Conservation (phyloP, 2,329 filamentous ascomycete genomes). For the Xylaria polymorpha region DNA sequence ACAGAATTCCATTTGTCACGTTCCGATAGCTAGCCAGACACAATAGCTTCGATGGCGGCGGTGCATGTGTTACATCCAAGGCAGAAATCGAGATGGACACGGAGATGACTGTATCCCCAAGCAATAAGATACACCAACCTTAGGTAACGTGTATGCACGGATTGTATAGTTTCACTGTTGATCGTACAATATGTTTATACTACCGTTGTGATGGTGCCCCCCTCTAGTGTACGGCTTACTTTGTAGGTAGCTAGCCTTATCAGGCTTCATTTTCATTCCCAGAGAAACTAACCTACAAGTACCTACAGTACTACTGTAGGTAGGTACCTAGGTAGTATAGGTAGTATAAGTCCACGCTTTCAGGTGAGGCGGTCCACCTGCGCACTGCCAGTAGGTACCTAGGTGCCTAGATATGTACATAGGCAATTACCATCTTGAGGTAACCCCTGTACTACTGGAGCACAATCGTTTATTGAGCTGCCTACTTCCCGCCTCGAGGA, state of each 20-base stretch:
- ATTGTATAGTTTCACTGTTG: not conserved
- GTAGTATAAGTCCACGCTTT: slow-evolving; percentile 12
- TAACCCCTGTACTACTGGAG: no score
- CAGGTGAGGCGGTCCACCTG: slow-evolving; percentile 1
- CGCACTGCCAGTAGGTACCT: not conserved
- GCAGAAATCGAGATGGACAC: not conserved
- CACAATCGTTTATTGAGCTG: not conserved
- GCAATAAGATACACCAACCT: not conserved
- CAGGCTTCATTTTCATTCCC: not conserved
- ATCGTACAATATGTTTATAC: not conserved
- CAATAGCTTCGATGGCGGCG: not conserved
- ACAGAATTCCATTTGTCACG: not conserved
- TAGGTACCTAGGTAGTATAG: no score
- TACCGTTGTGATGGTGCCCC: not conserved
- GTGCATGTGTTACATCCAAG: not conserved
- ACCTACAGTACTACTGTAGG: no score
- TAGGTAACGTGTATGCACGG: not conserved
- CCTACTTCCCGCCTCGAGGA: not conserved
- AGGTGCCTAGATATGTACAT: no score
- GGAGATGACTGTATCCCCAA: not conserved
- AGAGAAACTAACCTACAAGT: not conserved
- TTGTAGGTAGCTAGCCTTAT: not conserved
- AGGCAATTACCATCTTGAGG: slow-evolving; percentile 2
- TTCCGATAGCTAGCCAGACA: not conserved
- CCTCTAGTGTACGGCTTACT: no score